phyloP scores from a whole-genome alignment of 2,329 filamentous ascomycete species.

The Nothophaeocryptopus gaeumannii region DNA sequence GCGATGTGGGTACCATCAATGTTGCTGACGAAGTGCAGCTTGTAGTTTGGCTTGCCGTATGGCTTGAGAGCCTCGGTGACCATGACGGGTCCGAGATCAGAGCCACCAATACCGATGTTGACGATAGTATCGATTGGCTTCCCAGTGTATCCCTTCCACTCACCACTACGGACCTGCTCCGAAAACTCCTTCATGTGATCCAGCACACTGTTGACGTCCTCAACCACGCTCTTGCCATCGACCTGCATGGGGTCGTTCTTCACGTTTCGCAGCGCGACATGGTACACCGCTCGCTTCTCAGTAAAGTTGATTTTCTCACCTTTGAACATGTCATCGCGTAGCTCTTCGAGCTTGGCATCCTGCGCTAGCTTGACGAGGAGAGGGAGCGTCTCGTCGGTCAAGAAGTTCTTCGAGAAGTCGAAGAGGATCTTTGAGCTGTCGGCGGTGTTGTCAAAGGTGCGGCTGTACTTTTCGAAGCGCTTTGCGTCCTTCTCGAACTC shows the following conservation, averaged over 20 bases:
- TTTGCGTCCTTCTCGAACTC: constrained; percentile 84
- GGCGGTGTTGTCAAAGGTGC: constrained; percentile 74
- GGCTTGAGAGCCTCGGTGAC: constrained; percentile 96
- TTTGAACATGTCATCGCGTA: constrained; percentile 95
- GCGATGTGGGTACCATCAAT: constrained; percentile 98
- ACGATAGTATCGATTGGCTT: constrained; percentile 96
- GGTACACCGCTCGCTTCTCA: constrained; percentile 92
- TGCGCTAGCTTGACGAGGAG: constrained; percentile 86
- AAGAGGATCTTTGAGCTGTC: constrained; percentile 87
- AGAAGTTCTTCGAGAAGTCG: constrained; percentile 98
- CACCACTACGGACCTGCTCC: constrained; percentile 86
- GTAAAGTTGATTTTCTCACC: constrained; percentile 99
- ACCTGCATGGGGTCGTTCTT: constrained; percentile 78
- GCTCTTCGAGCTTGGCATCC: constrained; percentile 85
- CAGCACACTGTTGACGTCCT: constrained; percentile 85
- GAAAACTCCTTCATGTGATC: constrained; percentile 99
- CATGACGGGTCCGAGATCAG: constrained; percentile 97
- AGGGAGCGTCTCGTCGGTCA: constrained; percentile 86
- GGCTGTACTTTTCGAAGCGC: constrained; percentile 87
- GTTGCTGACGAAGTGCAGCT: constrained; percentile 97
- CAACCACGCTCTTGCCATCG: constrained; percentile 88
- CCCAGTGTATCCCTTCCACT: constrained; percentile 96
- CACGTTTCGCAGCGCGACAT: constrained; percentile 89
- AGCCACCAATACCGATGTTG: constrained; percentile 97
- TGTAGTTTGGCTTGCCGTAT: constrained; percentile 82